Conservation (phyloP, 2,329 filamentous ascomycete species). For the Endoconidiophora polonica region DNA sequence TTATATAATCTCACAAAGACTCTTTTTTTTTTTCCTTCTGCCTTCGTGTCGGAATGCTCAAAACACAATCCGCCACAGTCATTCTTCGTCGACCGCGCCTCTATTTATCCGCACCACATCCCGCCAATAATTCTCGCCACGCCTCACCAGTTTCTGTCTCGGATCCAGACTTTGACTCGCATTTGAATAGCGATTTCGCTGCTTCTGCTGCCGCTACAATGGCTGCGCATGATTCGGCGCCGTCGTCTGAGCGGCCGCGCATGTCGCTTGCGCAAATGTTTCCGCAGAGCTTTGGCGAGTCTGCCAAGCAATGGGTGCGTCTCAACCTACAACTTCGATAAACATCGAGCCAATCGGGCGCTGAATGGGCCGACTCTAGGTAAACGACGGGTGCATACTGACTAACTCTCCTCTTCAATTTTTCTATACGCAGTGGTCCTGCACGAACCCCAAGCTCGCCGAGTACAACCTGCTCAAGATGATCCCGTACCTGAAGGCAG, state of each 20-base stretch:
- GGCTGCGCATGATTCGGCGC: conserved; percentile 15
- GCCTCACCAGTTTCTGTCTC: conserved; percentile 9
- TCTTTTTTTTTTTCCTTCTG: not conserved
- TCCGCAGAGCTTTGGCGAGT: conserved; percentile 80
- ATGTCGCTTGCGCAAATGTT: conserved; percentile 38
- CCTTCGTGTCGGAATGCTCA: conserved; percentile 27
- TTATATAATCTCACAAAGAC: not conserved
- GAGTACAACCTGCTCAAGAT: conserved; percentile 79
- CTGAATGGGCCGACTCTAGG: not conserved
- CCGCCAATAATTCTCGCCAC: conserved; percentile 4
- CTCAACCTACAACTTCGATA: not conserved
- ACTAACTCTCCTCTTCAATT: conserved; percentile 8
- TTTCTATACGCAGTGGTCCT: conserved; percentile 50
- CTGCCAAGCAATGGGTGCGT: conserved; percentile 76
- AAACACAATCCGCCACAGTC: conserved; percentile 24
- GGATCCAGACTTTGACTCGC: conserved; percentile 11
- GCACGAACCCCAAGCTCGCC: conserved; percentile 62
- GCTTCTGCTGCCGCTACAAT: conserved; percentile 17
- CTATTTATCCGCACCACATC: conserved; percentile 17
- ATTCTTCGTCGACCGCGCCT: conserved; percentile 27
- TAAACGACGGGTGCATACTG: not conserved
- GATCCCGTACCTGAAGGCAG: conserved; percentile 66
- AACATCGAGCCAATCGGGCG: not conserved
- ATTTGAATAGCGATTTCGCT: too few species aligned
- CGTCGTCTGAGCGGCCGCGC: conserved; percentile 17